Evolutionary conservation across 2,329 filamentous ascomycete species (phyloP).

Genomic region (Exserohilum rostratum): DNA sequence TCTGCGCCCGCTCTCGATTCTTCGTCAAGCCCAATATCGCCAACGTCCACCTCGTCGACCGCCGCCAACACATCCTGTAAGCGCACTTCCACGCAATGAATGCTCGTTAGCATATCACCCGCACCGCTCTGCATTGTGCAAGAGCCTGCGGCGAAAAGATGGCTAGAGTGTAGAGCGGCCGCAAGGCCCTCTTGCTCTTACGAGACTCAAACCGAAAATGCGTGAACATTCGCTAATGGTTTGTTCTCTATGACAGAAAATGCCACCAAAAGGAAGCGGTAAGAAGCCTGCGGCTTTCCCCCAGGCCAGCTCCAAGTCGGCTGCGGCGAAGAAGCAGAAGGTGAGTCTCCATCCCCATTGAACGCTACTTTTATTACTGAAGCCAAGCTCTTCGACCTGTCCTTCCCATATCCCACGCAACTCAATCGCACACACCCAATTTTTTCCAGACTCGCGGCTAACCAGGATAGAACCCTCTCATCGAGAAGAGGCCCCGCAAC

Average conservation of each 20-base stretch:
- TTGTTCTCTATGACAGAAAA: constrained; percentile 99
- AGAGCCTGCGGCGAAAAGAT: constrained; percentile 43
- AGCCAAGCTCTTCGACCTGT: constrained; percentile 6
- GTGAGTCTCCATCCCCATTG: constrained; percentile 57
- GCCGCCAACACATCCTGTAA: constrained; percentile 47
- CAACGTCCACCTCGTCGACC: constrained; percentile 43
- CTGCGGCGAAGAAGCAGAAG: constrained; percentile 95
- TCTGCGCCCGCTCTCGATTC: constrained; percentile 20
- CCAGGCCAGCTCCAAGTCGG: constrained; percentile 64
- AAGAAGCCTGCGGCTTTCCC: constrained; percentile 83
- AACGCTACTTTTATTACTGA: not conserved
- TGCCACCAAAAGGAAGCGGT: constrained; percentile 81
- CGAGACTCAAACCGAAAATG: constrained; percentile 52
- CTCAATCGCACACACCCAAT: not conserved
- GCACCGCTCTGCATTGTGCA: constrained; percentile 32
- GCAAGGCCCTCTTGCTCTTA: constrained; percentile 48
- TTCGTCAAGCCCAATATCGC: constrained; percentile 27
- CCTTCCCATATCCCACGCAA: not conserved
- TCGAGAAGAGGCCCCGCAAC: constrained; percentile 98
- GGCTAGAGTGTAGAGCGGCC: constrained; percentile 48
- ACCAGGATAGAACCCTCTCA: constrained; percentile 83
- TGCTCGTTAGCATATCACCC: constrained; percentile 42
- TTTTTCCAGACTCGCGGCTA: constrained; percentile 15
- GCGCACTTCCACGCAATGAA: constrained; percentile 39
- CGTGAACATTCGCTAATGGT: constrained; percentile 86